Conservation (phyloP, 352 stramenopile genomes). For the Phytopythium aichiense region DNA sequence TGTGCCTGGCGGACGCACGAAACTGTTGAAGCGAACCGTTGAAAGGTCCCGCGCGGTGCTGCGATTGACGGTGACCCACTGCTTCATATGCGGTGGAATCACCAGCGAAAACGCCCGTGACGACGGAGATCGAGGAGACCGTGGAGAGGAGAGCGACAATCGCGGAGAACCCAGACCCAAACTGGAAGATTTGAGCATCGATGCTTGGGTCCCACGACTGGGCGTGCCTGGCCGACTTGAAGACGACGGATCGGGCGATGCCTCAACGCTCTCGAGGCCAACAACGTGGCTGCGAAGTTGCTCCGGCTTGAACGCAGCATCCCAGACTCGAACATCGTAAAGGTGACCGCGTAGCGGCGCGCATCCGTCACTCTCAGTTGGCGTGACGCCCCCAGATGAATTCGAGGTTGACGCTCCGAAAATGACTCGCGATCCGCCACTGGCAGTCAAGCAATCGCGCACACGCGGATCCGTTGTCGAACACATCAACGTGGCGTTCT, state of each 20-base stretch:
- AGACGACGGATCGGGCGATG: constrained; percentile 8
- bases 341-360: constrained; percentile 29
- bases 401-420: background rate
- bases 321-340: constrained; percentile 59
- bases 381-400: background rate
- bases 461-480: background rate
- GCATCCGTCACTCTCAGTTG: background rate
- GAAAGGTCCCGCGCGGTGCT: constrained; percentile 30
- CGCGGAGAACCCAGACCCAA: background rate
- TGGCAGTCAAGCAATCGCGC: background rate
- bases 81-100: constrained; percentile 32
- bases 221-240: constrained; percentile 20
- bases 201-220: constrained; percentile 7
- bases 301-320: constrained; percentile 47
- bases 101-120: constrained; percentile 20
- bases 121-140: constrained; percentile 39
- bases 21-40: constrained; percentile 31
- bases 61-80: constrained; percentile 58
- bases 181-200: background rate
- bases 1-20: constrained; percentile 5
- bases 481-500: constrained; percentile 31
- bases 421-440: background rate
- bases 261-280: constrained; percentile 34
- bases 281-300: constrained; percentile 50
- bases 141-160: constrained; percentile 21